Percentiles rank a stretch among this genome's conserved stretches.
These are phyloP conservation scores for Plasmodium sp. DNA, from an alignment of 169 alveolate species.

Conservation along the genomic window DNA sequence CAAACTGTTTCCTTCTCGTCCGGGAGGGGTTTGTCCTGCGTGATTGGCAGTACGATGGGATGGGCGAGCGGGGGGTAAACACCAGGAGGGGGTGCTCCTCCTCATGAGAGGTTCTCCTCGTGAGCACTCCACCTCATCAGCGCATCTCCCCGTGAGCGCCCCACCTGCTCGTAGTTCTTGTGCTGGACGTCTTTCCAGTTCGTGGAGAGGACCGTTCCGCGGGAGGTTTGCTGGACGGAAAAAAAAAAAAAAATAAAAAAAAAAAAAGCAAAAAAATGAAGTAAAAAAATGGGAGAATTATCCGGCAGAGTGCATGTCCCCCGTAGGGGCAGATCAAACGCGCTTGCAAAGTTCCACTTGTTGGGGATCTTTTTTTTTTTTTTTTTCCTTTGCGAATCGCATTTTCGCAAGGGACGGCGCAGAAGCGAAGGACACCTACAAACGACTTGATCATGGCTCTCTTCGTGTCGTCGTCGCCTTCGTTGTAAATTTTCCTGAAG, in stretches of 20 bases:
- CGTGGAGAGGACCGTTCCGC: slow-evolving; percentile 50
- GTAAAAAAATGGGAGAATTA: not conserved
- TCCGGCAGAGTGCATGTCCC: not conserved
- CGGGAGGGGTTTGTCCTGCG: not conserved
- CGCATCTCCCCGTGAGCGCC: not conserved
- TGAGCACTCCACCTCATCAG: not conserved
- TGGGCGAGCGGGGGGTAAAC: not conserved
- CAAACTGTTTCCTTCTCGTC: not conserved
- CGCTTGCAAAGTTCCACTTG: not conserved
- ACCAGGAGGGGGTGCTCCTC: not conserved
- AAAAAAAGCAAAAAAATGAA: not conserved
- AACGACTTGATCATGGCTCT: slow-evolving; percentile 62
- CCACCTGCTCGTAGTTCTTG: slow-evolving; percentile 41
- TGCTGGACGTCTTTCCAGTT: slow-evolving; percentile 62
- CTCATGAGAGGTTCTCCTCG: no score
- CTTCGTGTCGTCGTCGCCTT: slow-evolving; percentile 55
- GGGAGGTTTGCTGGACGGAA: slow-evolving; percentile 33
- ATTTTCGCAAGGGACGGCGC: not conserved
- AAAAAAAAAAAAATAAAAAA: not conserved
- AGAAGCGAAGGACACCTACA: not conserved
- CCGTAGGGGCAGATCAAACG: not conserved
- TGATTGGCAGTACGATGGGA: not conserved
- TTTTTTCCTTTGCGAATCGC: not conserved
- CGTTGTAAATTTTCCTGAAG: slow-evolving; percentile 42
- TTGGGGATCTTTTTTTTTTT: not conserved